Evolutionary conservation across 1,139 yeast species (phyloP), one percentile per base, ranked within the genome.

Genomic region (Candida pseudoviswanathii): DNA sequence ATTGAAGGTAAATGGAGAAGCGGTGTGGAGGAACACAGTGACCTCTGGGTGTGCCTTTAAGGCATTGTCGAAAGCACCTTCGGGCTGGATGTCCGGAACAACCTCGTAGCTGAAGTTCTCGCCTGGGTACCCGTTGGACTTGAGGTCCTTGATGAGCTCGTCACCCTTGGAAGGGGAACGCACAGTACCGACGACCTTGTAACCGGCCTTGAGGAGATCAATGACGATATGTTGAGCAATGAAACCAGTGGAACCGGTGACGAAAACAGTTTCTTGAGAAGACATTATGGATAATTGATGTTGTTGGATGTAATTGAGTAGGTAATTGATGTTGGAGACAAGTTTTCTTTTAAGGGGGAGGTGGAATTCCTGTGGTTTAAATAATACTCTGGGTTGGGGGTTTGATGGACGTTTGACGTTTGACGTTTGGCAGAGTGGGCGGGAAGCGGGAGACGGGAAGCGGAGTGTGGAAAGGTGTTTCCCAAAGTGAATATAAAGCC

Each of bases 241-340:
- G 51, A 59, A 71, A 9, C 77, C 76, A 22, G 68, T 60, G 25
- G 73, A 76, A 21, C 77, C 77, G 25, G 75, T 60, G 26, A 72
- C 69, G 47, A 70, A 68, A 25, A 67, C 67, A 10, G 52, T 36
- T 27, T 45, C 43, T 16, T 16, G 16, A 10, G 51, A 27, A 7
- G 33, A 16, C 32, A 29, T 39, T 11, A n/a, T 38, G 11, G 29
- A 25, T 3, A 29, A 25, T 27, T 39, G 27, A 22, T 36, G 16
- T 16, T 16, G 16, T 16, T 16, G 16, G 16, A 16, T 16, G 16
- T 16, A 16, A 16, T 16, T 16, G 16, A 16, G 16, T 16, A 16
- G 16, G 16, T 16, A 16, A 16, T 16, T 16, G 16, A 16, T 16
- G 16, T 16, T 16, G 1, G 16, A 16, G 16, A 16, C 16, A 16